Evolutionary conservation across 768 basidiomycete species (phyloP), one percentile per base, ranked within the genome.

Genomic region (Cystobasidiopsis lactophilus): DNA sequence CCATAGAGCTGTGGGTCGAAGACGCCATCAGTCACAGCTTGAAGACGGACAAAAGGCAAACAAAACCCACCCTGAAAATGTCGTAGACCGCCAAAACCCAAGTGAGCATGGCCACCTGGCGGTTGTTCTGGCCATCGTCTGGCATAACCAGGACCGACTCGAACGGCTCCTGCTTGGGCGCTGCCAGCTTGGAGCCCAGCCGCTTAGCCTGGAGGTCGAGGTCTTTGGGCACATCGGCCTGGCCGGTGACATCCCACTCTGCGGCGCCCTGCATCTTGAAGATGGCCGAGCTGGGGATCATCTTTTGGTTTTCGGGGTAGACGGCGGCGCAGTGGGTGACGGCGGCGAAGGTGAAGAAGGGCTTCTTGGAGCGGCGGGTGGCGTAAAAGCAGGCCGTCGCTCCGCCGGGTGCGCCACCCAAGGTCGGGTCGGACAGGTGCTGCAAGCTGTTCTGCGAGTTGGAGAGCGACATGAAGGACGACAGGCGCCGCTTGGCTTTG

Each of bases 101-200:
- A 23, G 53, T 50, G 13, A 62, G 54, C 57, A 59, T 47, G 18
- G 26, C 18, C 5, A 21, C 30, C 29, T 47, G 45, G 24, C 21
- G 45, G 29, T 4, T 27, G 57, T 82, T 78, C 14, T 77, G 67
- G n/a, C 62, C 60, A 41, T 63, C 53, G 62, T 89, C 85, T 23
- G 89, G 89, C 83, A 95, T 89, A 51, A 93, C 67, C 60, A 95
- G 70, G 11, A 85, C 63, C 82, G 84, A 95, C 2, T 80, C 86
- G 33, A 63, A 66, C 38, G 66, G 64, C 27, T 67, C 59, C 59
- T 88, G 81, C 45, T 53, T 79, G 69, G 11, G 72, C 70, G 59
- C 74, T 75, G 73, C 85, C 78, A 3, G 66, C 67, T n/a, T 45
- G 43, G 26, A 74, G 76, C n/a, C 74, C 35, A 37, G 29, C 21